Evolutionary conservation across 1,284 basidiomycete species (phyloP).

Genomic region (Ustilago curta): DNA sequence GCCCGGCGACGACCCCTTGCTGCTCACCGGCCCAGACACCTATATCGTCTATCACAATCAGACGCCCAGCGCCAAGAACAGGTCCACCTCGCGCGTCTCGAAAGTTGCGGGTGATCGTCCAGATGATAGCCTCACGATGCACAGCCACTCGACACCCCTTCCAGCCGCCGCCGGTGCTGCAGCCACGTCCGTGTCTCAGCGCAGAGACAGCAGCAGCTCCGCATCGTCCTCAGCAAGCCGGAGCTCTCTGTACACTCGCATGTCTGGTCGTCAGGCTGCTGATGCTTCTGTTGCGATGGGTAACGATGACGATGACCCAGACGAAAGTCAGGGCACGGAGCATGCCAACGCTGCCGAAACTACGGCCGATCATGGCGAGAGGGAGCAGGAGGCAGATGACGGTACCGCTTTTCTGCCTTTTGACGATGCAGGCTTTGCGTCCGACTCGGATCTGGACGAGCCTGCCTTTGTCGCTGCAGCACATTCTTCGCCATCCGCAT

Average conservation of each 20-base stretch:
- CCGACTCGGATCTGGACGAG: constrained; percentile 34
- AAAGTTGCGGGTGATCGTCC: background rate
- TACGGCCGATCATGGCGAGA: background rate
- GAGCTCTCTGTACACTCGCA: constrained; percentile 25
- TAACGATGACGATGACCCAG: constrained; percentile 3
- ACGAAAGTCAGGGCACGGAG: constrained; percentile 6
- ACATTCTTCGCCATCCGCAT: background rate
- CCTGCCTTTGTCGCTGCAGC: background rate
- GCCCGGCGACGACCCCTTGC: constrained; percentile 51
- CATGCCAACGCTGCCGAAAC: background rate
- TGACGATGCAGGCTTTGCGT: constrained; percentile 32
- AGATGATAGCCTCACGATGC: constrained; percentile 14
- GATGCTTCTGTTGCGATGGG: background rate
- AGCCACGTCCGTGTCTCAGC: background rate
- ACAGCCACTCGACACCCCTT: constrained; percentile 30
- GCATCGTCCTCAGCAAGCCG: constrained; percentile 13
- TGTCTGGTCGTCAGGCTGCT: constrained; percentile 25
- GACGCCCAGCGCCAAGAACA: constrained; percentile 27
- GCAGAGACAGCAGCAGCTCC: constrained; percentile 17
- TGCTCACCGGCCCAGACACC: constrained; percentile 42
- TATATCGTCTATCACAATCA: constrained; percentile 35
- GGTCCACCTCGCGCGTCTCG: constrained; percentile 1
- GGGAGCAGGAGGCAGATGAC: constrained; percentile 3
- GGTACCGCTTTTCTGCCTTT: constrained; percentile 8
- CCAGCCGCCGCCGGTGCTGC: constrained; percentile 8